A percentile compares a stretch with the other conserved stretches of the same genome.
These are phyloP conservation scores for Sporisorium iseilematis-ciliati DNA, from an alignment of 1,284 basidiomycete genomes.

Conservation along the genomic window DNA sequence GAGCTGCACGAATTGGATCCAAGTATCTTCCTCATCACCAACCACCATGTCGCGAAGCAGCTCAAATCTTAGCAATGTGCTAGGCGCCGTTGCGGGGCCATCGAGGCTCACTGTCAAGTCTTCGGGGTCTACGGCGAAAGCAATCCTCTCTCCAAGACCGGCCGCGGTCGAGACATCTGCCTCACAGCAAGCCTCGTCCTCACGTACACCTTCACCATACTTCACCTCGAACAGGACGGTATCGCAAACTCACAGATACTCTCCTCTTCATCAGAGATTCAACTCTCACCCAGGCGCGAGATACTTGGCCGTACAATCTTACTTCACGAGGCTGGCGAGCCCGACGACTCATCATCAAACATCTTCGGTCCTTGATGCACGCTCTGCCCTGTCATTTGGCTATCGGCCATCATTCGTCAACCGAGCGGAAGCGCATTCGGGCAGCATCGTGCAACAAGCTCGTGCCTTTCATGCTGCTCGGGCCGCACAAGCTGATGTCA, in stretches of 20 bases:
- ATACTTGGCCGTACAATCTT: conserved; percentile 34
- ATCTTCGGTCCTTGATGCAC: not conserved
- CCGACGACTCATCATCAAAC: not conserved
- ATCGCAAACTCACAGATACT: not conserved
- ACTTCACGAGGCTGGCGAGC: conserved; percentile 17
- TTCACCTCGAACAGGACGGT: not conserved
- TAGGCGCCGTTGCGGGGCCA: not conserved
- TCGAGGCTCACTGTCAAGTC: not conserved
- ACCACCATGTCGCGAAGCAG: conserved; percentile 23
- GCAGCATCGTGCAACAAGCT: conserved; percentile 17
- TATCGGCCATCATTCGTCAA: not conserved
- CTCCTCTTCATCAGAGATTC: not conserved
- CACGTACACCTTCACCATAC: not conserved
- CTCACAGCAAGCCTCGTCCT: not conserved
- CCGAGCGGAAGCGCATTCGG: too few species aligned
- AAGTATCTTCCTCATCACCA: not conserved
- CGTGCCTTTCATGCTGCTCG: conserved; percentile 21
- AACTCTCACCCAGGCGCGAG: conserved; percentile 5
- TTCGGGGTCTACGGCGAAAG: not conserved
- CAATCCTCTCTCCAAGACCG: not conserved
- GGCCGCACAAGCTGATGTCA: conserved; percentile 3
- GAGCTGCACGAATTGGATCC: not conserved
- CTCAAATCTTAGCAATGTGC: conserved; percentile 3
- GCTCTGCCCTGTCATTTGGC: not conserved
- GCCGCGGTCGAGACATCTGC: too few species aligned